These are phyloP conservation scores for Hericium erinaceus DNA, from an alignment of 768 basidiomycete genomes.

Conservation along the genomic window DNA sequence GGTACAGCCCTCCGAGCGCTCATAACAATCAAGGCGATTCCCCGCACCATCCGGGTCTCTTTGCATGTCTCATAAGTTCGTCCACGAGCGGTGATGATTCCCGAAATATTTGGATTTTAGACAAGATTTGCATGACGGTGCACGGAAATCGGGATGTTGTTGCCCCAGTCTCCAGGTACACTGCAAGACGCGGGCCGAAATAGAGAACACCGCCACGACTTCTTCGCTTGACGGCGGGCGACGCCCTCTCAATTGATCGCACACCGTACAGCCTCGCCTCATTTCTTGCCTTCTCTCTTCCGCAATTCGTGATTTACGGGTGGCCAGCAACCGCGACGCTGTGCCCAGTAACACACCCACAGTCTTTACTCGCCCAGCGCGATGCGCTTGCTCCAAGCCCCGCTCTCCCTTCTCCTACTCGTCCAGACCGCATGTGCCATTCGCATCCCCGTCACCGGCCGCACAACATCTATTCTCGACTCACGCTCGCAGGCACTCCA, in stretches of 20 bases:
- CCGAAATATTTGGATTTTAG: no score
- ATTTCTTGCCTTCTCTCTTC: no score
- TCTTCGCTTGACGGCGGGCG: background rate
- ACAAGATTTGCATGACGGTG: no score
- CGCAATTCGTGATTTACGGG: no score
- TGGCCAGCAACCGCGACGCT: background rate
- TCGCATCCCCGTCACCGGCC: conserved; percentile 4
- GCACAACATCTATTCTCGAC: background rate
- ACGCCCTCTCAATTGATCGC: background rate
- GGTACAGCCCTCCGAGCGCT: background rate
- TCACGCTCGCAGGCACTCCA: background rate
- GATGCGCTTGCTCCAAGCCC: conserved; percentile 5
- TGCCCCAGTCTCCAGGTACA: no score
- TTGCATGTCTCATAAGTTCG: no score
- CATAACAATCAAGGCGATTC: background rate
- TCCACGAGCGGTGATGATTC: no score
- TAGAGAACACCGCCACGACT: background rate
- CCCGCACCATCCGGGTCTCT: no score
- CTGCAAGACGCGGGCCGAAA: no score
- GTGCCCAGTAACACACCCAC: background rate
- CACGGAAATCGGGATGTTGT: no score
- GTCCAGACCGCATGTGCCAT: conserved; percentile 5
- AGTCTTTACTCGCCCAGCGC: background rate
- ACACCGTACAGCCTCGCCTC: no score
- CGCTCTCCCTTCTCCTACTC: background rate